Evolutionary conservation across 202 grass and related monocot genomes (phyloP).

Genomic region (Elaeis oleifera): DNA sequence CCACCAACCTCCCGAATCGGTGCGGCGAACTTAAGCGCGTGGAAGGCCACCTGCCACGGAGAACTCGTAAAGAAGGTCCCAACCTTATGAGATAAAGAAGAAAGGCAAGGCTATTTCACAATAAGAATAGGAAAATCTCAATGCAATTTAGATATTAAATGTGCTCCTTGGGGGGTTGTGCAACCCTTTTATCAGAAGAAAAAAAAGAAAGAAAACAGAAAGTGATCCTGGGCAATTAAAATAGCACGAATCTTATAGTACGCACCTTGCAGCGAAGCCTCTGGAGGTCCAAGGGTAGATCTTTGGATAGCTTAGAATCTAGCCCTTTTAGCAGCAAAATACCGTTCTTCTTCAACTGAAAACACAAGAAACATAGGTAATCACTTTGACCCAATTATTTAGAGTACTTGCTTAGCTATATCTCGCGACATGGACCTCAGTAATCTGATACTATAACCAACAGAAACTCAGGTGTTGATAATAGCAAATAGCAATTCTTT

Average conservation of each 20-base stretch:
- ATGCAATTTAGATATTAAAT: neutral
- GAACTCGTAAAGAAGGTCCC: neutral
- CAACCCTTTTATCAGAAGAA: no score
- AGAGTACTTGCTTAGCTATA: neutral
- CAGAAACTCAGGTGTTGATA: no score
- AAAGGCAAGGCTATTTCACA: no score
- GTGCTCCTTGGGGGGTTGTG: no score
- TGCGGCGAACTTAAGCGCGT: neutral
- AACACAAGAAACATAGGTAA: neutral
- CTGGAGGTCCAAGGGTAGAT: neutral
- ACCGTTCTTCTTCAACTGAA: neutral
- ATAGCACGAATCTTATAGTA: neutral
- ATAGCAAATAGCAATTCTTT: neutral
- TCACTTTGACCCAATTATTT: neutral
- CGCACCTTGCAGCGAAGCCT: slow-evolving; percentile 7
- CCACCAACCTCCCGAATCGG: slow-evolving; percentile 6
- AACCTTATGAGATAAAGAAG: no score
- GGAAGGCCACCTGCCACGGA: slow-evolving; percentile 1
- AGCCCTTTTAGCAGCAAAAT: slow-evolving; percentile 1
- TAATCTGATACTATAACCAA: neutral
- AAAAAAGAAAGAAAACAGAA: no score
- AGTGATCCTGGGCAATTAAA: no score
- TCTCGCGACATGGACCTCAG: no score
- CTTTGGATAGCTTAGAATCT: slow-evolving; percentile 5
- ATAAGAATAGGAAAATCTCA: no score